Evolutionary conservation across 192 early-diverging fungal genomes (phyloP).

Genomic region (Coemansia erecta): DNA sequence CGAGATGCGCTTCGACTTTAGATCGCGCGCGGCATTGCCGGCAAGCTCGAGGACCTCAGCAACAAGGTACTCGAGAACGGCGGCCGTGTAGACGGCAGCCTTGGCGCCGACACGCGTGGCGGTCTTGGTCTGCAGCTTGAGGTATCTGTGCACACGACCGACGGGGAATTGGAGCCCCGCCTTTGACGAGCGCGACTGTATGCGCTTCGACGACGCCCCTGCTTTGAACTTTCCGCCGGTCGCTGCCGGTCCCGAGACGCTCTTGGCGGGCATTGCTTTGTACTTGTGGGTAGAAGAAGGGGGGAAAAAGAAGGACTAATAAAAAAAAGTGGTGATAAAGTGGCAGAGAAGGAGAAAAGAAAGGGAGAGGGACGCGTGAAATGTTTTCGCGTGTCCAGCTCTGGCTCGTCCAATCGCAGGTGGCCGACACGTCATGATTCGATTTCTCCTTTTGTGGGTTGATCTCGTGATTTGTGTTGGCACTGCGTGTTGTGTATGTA

Average conservation of each 20-base stretch:
- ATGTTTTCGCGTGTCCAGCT: neutral
- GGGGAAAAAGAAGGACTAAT: neutral
- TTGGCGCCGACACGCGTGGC: slow-evolving; percentile 85
- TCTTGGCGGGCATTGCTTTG: slow-evolving; percentile 38
- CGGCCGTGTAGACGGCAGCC: slow-evolving; percentile 88
- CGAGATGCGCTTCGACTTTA: slow-evolving; percentile 88
- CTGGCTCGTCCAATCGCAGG: too few relatives aligned
- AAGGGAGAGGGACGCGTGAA: neutral
- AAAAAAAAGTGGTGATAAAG: slow-evolving; percentile 4
- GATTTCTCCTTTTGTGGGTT: too few relatives aligned
- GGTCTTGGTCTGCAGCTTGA: slow-evolving; percentile 77
- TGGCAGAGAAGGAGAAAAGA: neutral
- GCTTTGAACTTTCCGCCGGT: slow-evolving; percentile 49
- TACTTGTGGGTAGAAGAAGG: neutral
- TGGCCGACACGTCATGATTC: too few relatives aligned
- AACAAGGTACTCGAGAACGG: slow-evolving; percentile 89
- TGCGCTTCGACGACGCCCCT: slow-evolving; percentile 39
- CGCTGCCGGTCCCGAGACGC: slow-evolving; percentile 39
- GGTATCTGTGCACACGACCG: slow-evolving; percentile 89
- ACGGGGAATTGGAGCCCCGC: slow-evolving; percentile 80
- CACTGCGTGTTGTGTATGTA: too few relatives aligned
- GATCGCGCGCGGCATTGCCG: slow-evolving; percentile 87
- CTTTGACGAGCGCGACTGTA: slow-evolving; percentile 53
- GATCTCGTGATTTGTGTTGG: neutral
- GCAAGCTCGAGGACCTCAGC: slow-evolving; percentile 92